These are phyloP conservation scores for Dalbergia oliveri DNA, from an alignment of 306 rosid species.

Conservation along the genomic window DNA sequence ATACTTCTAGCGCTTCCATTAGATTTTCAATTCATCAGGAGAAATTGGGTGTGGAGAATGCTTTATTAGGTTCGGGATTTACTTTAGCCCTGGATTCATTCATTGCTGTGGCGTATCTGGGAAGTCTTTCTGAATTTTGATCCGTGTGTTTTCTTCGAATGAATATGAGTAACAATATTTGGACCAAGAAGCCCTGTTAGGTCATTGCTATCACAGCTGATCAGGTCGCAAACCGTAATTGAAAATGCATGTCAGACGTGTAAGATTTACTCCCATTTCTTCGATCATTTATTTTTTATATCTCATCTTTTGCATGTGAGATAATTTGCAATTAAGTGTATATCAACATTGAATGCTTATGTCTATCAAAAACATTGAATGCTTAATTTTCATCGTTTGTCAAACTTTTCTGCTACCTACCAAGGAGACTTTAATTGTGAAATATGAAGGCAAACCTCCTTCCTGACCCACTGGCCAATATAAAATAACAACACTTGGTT, in stretches of 20 bases:
- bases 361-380: slow-evolving; percentile 7
- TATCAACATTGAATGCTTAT: slow-evolving; percentile 13
- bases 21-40: slow-evolving; percentile 2
- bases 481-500: neutral
- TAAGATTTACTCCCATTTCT: slow-evolving; percentile 43
- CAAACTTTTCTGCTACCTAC: slow-evolving; percentile 44
- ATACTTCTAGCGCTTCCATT: neutral
- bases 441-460: neutral
- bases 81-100: neutral
- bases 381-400: slow-evolving; percentile 9
- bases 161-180: neutral
- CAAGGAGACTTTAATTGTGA: neutral
- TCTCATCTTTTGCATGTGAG: neutral
- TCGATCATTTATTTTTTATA: neutral
- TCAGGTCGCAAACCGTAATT: slow-evolving; percentile 55
- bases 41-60: neutral
- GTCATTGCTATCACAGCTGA: slow-evolving; percentile 51
- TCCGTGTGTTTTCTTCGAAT: slow-evolving; percentile 33
- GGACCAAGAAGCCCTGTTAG: slow-evolving; percentile 58
- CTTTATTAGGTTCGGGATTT: neutral
- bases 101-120: slow-evolving; percentile 39
- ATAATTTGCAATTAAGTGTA: slow-evolving; percentile 1
- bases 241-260: slow-evolving; percentile 62
- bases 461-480: slow-evolving; percentile 21
- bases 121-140: slow-evolving; percentile 55